Percentiles rank a stretch among this genome's conserved stretches.
Conservation (phyloP, 2,329 filamentous ascomycete genomes). For the Pseudocercospora macadamiae region DNA sequence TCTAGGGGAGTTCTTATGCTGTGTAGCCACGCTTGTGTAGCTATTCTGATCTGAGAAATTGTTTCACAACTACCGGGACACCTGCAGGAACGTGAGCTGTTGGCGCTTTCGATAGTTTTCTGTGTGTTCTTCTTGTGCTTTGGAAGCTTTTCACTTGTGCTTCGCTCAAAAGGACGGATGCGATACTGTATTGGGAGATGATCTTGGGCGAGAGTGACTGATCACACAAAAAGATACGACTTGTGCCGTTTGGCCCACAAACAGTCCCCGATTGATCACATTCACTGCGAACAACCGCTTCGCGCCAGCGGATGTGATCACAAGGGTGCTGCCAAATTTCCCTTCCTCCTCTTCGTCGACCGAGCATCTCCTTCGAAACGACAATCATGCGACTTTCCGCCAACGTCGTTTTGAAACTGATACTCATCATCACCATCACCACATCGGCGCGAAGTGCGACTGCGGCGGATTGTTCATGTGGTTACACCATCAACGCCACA, state of each 20-base stretch:
- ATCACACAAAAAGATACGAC: too few species aligned
- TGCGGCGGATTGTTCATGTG: conserved; percentile 67
- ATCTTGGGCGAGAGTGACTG: too few species aligned
- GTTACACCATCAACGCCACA: conserved; percentile 63
- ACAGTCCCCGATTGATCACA: neutral
- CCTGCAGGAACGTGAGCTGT: conserved; percentile 14
- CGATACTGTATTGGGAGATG: too few species aligned
- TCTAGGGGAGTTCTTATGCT: conserved; percentile 6
- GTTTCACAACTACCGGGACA: conserved; percentile 19
- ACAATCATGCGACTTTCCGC: neutral
- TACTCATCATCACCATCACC: neutral
- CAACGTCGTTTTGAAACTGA: neutral
- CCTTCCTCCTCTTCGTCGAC: neutral
- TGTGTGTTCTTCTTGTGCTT: neutral
- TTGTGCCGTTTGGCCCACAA: too few species aligned
- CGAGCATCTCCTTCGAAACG: conserved; percentile 1
- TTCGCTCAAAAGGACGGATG: neutral
- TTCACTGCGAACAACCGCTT: neutral
- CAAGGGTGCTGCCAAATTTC: neutral
- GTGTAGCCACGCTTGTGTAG: conserved; percentile 11
- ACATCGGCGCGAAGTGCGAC: conserved; percentile 1
- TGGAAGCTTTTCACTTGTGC: neutral
- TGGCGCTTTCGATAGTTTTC: neutral
- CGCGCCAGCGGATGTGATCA: too few species aligned
- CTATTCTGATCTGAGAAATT: conserved; percentile 13